Evolutionary conservation across 805 yeast species (phyloP), one percentile per base, ranked within the genome.

Genomic region (Starmera caribaea): DNA sequence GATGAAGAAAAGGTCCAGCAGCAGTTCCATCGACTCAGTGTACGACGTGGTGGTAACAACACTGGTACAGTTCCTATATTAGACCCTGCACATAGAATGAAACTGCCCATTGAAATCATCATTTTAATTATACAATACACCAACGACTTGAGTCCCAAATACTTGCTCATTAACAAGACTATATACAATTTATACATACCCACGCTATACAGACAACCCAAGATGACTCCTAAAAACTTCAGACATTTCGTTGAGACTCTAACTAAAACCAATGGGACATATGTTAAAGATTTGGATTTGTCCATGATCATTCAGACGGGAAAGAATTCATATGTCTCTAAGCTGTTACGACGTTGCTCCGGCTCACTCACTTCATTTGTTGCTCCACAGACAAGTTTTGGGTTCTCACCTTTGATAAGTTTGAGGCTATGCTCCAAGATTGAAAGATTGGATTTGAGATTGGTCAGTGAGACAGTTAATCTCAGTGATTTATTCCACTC

Each of bases 301-400:
- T 73, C 95, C 9, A 70, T 74, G 34, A 86, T 89, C 36, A 77
- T 88, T 44, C 97, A 92, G 59, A 72, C 86, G 30, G 97, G 97
- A 11, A 88, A 85, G 57, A 92, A 88, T 59, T 90, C 97, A 5
- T 82, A 70, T 57, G 87, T 90, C 11, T 86, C 97, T 0, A 81
- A 84, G 47, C 57, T 92, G 7, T 63, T 92, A 40, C 74, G 95
- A 51, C 69, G 96, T 32, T 84, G 96, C 40, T 73, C 88, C 8
- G 57, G 69, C 15, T 71, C 68, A 31, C 63, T 92, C 37, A 73
- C 77, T 45, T 64, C 69, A 10, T 88, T 92, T 50, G 73, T 83
- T 8, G 96, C 97, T 0, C 96, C 97, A 3, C 97, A 90, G 55
- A 81, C 97, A 28, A 82, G 94, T 62, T 90, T 92, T 65, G 98